Evolutionary conservation across 495 filamentous ascomycete species (phyloP), one percentile per base, ranked within the genome.

Genomic region (Aspergillus campestris): DNA sequence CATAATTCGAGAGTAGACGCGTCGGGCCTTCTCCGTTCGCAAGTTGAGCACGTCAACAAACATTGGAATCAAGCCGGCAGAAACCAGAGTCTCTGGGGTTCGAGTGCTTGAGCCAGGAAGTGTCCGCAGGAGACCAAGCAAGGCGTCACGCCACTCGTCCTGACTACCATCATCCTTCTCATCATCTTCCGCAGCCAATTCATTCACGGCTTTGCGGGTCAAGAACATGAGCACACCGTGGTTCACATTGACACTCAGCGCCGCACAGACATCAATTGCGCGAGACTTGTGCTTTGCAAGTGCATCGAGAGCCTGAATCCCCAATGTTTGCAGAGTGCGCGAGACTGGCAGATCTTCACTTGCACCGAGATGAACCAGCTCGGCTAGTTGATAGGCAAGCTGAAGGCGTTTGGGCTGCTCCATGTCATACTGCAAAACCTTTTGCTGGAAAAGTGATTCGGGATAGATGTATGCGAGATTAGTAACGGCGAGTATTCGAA

Each of bases 181-280:
- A 34, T 79, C 71, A 38, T 75, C 71, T 36, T 85, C 78, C 7
- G 66, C 66, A 32, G 72, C 75, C 64, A 97, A 79, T 49, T 88
- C 84, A 15, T 83, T 86, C 44, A 95, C 86, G 8, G 87, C 83
- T 59, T 91, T 95, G 39, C 91, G 81, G 30, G 95, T 81, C 47
- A 94, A 73, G 58, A 97, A 96, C 58, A 95, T 82, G n/a, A 99
- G 75, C 11, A 97, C 82, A 10, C 94, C 94, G 53, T 99, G 94
- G 57, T 90, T 97, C 43, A 95, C 89, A 61, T 92, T 92, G 45
- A 89, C 84, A 57, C 84, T 91, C 15, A 99, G 69, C 28, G 91
- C 90, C 40, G 86, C 77, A 48, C 86, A 81, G 11, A 97, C 83
- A 51, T 99, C 94, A 12, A 76, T 59, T 14, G 84, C 74, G 56